Conservation (phyloP, 2,329 filamentous ascomycete species). For the Bipolaris bicolor region DNA sequence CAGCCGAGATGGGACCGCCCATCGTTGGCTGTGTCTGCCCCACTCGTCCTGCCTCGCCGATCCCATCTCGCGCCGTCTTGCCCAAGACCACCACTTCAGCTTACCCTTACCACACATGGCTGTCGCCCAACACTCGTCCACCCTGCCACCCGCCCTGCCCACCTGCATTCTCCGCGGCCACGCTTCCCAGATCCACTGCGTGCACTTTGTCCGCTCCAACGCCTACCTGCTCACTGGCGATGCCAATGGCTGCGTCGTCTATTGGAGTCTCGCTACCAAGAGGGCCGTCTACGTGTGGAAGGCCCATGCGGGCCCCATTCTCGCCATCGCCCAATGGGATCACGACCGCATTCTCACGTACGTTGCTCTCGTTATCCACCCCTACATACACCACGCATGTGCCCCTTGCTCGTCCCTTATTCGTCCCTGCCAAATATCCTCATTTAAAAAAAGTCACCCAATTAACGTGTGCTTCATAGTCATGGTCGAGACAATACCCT, state of each 20-base stretch:
- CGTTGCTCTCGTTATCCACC: slow-evolving; percentile 45
- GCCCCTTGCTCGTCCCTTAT: background rate
- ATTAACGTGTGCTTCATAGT: slow-evolving; percentile 55
- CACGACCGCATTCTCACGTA: slow-evolving; percentile 82
- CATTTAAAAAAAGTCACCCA: too few species aligned
- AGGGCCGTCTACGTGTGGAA: slow-evolving; percentile 84
- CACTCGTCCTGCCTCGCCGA: slow-evolving; percentile 26
- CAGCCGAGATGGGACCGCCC: slow-evolving; percentile 13
- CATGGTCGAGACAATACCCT: slow-evolving; percentile 91
- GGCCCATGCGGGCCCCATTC: slow-evolving; percentile 77
- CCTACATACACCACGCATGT: background rate
- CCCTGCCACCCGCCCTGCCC: slow-evolving; percentile 61
- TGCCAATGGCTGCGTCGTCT: slow-evolving; percentile 83
- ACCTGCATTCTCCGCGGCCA: slow-evolving; percentile 84
- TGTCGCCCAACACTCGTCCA: slow-evolving; percentile 34
- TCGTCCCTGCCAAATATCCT: too few species aligned
- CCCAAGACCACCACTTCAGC: slow-evolving; percentile 33
- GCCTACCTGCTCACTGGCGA: slow-evolving; percentile 83
- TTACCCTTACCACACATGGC: slow-evolving; percentile 29
- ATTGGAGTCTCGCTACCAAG: slow-evolving; percentile 85
- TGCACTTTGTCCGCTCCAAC: slow-evolving; percentile 75
- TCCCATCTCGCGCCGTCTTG: slow-evolving; percentile 41
- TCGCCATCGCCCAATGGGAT: slow-evolving; percentile 76
- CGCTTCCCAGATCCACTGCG: slow-evolving; percentile 76
- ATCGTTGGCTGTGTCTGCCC: slow-evolving; percentile 3